Base-by-base conservation (phyloP, 768 basidiomycete genomes). In the Cystobasidium tubakii region DNA sequence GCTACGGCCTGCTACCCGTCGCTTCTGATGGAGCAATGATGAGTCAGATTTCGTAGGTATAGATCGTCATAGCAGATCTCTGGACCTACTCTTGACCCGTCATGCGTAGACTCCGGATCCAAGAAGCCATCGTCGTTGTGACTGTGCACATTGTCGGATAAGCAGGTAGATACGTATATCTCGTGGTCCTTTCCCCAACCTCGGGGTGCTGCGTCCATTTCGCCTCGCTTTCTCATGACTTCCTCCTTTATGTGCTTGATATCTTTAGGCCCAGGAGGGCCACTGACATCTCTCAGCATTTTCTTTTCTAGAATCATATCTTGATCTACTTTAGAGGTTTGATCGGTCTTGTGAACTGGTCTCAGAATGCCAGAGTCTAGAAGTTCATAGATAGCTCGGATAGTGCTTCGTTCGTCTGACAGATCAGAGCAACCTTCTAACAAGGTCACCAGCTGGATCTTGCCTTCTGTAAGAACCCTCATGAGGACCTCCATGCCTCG, bases 381-480 rank as follows among this genome's bases (percentile, higher is more conserved):
- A 19, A 71, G 53, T 27, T 71, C 69, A 54, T 71, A 71, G 34
- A 71, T 46, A 36, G 54, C 69, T 46, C 54, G 62, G 29, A 71
- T 55, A n/a, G 54, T 71, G 12, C 25, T 27, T 2, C 63, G 29
- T 39, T 65, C 34, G 34, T 36, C 50, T 67, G 66, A 53, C 4
- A 67, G 44, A n/a, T 67, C n/a, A 55, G 66, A 53, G 19, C 53
- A 57, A 34, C 60, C 69, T 34, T 71, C 29, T 23, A 71, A 21
- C 50, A 71, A 44, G 21, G 69, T 71, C 23, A 54, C 13, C 13
- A 71, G 55, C 55, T 71, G 3, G 23, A 55, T 71, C 27, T 71
- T 71, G 23, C 69, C 69, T 39, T 71, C 69, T 25, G 31, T 7
- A 23, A 71, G 53, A 4, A 71, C 69, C 31, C 33, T 29, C 27